These are phyloP conservation scores for Amanita pseudoporphyria DNA, from an alignment of 768 basidiomycete genomes.

Conservation along the genomic window DNA sequence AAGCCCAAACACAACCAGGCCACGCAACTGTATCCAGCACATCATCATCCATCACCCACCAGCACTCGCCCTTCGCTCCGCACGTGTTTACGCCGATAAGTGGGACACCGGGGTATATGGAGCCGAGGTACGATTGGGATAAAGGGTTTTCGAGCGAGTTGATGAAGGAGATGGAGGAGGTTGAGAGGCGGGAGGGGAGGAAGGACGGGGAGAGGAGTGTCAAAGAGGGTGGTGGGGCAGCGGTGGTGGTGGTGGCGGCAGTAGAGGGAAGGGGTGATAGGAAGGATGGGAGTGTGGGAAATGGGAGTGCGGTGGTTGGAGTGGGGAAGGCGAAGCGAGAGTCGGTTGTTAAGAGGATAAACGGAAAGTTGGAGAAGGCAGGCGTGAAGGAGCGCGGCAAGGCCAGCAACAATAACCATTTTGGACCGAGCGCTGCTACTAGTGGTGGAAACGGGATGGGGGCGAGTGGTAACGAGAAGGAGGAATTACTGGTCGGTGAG, in stretches of 20 bases:
- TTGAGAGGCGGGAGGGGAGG: constrained; percentile 4
- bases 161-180: constrained; percentile 26
- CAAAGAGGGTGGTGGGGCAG: neutral
- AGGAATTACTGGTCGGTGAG: constrained; percentile 24
- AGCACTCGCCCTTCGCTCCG: constrained; percentile 31
- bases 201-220: neutral
- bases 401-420: no score
- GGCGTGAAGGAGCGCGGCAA: constrained; percentile 4
- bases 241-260: neutral
- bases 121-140: constrained; percentile 60
- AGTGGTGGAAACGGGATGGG: neutral
- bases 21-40: no score
- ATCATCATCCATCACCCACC: constrained; percentile 16
- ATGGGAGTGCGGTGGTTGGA: neutral
- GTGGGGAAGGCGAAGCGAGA: neutral
- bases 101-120: constrained; percentile 74
- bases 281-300: neutral
- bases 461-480: constrained; percentile 2
- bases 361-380: neutral
- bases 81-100: constrained; percentile 31
- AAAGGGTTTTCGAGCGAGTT: constrained; percentile 47
- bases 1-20: constrained; percentile 15
- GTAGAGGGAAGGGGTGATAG: neutral
- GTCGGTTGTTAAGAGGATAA: constrained; percentile 1
- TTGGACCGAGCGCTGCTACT: no score